A percentile compares a stretch with the other conserved stretches of the same genome.
These are phyloP conservation scores for Elsinoe arachidis DNA, from an alignment of 2,329 filamentous ascomycete species.

Conservation along the genomic window DNA sequence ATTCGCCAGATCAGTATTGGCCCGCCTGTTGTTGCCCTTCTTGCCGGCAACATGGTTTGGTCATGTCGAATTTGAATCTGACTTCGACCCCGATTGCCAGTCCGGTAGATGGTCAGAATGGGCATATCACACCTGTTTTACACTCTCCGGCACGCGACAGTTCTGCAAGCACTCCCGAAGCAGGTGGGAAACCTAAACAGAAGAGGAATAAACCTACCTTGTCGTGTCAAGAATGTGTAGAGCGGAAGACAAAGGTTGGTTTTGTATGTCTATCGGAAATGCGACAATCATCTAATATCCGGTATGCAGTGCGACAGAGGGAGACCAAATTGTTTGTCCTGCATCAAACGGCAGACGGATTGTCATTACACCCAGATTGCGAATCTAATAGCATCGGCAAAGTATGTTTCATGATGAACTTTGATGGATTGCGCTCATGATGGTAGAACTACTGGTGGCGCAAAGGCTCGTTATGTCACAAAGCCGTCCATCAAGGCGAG, in stretches of 20 bases:
- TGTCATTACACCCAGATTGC: conserved; percentile 70
- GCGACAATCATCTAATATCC: conserved; percentile 12
- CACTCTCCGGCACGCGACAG: not conserved
- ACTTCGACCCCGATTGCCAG: not conserved
- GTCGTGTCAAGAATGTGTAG: conserved; percentile 71
- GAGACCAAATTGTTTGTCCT: conserved; percentile 48
- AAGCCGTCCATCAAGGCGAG: conserved; percentile 28
- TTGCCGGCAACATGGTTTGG: conserved; percentile 9
- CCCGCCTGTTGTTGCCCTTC: conserved; percentile 9
- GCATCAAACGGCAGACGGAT: conserved; percentile 66
- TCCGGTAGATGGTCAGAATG: not conserved
- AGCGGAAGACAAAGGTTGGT: conserved; percentile 69
- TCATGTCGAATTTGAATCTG: conserved; percentile 1
- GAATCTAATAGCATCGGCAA: conserved; percentile 54
- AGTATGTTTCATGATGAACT: conserved; percentile 44
- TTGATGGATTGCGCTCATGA: not conserved
- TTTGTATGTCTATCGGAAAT: not conserved
- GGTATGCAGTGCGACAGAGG: conserved; percentile 59
- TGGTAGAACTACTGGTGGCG: conserved; percentile 19
- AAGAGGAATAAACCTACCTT: conserved; percentile 78
- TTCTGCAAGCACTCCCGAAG: conserved; percentile 13
- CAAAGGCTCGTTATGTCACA: conserved; percentile 22
- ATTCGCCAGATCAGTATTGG: conserved; percentile 7
- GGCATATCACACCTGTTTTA: not conserved
- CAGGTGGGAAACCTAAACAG: conserved; percentile 46